Evolutionary conservation across 495 filamentous ascomycete species (phyloP).

Genomic region (Tuber microsphaerosporum): DNA sequence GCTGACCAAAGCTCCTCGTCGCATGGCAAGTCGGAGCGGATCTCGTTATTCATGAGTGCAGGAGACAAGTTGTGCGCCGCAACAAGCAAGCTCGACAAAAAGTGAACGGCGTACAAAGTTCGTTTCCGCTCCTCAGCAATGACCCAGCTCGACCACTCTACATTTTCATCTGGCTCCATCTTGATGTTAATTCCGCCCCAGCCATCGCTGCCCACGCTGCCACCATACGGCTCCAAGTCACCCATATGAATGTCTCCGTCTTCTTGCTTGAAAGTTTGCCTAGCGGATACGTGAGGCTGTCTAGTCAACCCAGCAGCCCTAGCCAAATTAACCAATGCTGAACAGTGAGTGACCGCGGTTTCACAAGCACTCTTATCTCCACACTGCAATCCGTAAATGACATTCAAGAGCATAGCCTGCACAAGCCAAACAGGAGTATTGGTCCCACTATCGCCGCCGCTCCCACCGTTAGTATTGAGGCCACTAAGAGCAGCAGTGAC

Average conservation of each 20-base stretch:
- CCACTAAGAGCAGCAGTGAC: constrained; percentile 61
- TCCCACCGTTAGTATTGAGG: constrained; percentile 47
- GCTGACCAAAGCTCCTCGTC: constrained; percentile 89
- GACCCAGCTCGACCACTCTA: constrained; percentile 87
- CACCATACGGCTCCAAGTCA: constrained; percentile 46
- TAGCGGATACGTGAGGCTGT: constrained; percentile 43
- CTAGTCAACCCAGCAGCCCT: constrained; percentile 71
- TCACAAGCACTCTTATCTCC: constrained; percentile 84
- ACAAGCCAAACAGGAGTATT: constrained; percentile 90
- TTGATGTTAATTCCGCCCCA: constrained; percentile 47
- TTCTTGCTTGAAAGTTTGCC: constrained; percentile 43
- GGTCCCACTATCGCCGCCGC: constrained; percentile 22
- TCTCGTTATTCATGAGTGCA: constrained; percentile 88
- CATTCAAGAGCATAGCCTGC: constrained; percentile 96
- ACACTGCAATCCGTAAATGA: constrained; percentile 92
- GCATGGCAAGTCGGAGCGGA: constrained; percentile 81
- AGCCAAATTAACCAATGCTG: constrained; percentile 82
- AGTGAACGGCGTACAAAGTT: constrained; percentile 86
- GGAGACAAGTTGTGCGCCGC: constrained; percentile 89
- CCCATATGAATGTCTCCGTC: constrained; percentile 47
- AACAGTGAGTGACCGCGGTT: constrained; percentile 85
- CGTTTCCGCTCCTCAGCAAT: constrained; percentile 83
- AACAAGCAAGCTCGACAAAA: constrained; percentile 81
- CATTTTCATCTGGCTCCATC: constrained; percentile 59
- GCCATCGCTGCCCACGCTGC: constrained; percentile 45